Base-by-base conservation (phyloP, 1,139 yeast genomes). In the Zygoascus meyerae region DNA sequence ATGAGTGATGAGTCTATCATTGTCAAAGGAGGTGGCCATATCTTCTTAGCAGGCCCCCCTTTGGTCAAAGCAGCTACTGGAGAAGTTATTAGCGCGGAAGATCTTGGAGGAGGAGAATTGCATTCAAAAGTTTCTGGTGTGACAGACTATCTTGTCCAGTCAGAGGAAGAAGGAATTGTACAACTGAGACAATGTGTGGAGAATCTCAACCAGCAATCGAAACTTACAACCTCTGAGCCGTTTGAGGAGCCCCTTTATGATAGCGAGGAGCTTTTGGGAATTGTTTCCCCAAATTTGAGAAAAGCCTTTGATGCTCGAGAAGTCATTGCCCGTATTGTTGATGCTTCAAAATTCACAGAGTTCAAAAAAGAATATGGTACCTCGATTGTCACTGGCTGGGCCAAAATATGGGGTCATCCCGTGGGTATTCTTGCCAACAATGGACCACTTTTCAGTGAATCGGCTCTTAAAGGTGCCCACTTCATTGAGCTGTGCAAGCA, bases 61-160 rank as follows among this genome's bases (percentile, higher is more conserved):
- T 55, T 64, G 14, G 68, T 64, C 40, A 63, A 64, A 55, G 67
- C 67, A 11, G 68, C 68, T 9, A 64, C 68, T 10, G 68, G 68
- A 8, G 68, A 64, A 47, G 64, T 59, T 12, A 64, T 64, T 18
- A 52, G 58, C 12, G 64, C 64, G n/a, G 68, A 64, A 42, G 67
- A 62, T 32, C 58, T 64, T 7, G 68, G 68, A 6, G 68, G 68
- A 18, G 68, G 65, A 34, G 65, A 62, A 35, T 62, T 64, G 67
- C 68, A 64, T 47, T 56, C 67, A 7, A 50, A 58, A 8, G 66
- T 62, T 10, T 56, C 63, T 18, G 68, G 68, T 7, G 66, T 64
- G 6, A 64, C 61, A 3, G 68, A 64, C 50, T 61, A 63, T 47
- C 56, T 62, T 14, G 68, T 61, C 7, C 63, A 60, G 18, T 52